phyloP scores from a whole-genome alignment of 2,329 filamentous ascomycete genomes.

The Alternaria arbusti region DNA sequence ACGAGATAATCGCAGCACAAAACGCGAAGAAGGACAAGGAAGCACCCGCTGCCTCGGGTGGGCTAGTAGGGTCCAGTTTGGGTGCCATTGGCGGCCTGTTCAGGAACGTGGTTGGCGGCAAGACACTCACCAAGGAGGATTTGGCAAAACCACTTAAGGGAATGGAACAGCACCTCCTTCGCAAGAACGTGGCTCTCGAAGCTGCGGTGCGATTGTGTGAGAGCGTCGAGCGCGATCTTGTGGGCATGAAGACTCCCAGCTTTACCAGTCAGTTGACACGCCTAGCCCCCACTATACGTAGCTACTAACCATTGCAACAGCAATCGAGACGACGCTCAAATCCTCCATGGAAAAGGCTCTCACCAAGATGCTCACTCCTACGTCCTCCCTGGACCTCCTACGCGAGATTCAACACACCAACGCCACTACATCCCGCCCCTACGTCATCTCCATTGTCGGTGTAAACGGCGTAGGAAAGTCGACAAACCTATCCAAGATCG shows the following conservation, averaged over 20 bases:
- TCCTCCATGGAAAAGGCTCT: constrained; percentile 90
- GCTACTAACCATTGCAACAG: constrained; percentile 41
- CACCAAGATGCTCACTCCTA: constrained; percentile 94
- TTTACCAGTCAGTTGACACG: constrained; percentile 70
- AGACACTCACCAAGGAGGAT: constrained; percentile 86
- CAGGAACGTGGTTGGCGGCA: constrained; percentile 92
- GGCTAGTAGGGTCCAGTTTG: constrained; percentile 79
- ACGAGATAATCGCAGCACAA: constrained; percentile 84
- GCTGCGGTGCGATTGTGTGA: constrained; percentile 90
- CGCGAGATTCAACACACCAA: constrained; percentile 83
- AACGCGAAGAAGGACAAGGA: constrained; percentile 60
- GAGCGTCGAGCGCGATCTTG: constrained; percentile 85
- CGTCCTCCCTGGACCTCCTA: constrained; percentile 90
- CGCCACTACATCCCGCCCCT: constrained; percentile 73
- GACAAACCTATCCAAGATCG: constrained; percentile 96
- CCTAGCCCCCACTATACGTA: not conserved
- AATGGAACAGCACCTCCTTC: constrained; percentile 93
- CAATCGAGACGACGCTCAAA: constrained; percentile 81
- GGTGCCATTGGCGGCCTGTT: constrained; percentile 88
- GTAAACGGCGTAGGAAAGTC: constrained; percentile 99
- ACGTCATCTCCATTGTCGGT: constrained; percentile 97
- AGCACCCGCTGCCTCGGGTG: constrained; percentile 47
- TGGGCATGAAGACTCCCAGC: constrained; percentile 88
- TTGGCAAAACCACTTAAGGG: constrained; percentile 90
- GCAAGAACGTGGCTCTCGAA: constrained; percentile 96